These are phyloP conservation scores for Amaranthus palmeri DNA, from an alignment of 148 eudicot genomes.

Conservation along the genomic window DNA sequence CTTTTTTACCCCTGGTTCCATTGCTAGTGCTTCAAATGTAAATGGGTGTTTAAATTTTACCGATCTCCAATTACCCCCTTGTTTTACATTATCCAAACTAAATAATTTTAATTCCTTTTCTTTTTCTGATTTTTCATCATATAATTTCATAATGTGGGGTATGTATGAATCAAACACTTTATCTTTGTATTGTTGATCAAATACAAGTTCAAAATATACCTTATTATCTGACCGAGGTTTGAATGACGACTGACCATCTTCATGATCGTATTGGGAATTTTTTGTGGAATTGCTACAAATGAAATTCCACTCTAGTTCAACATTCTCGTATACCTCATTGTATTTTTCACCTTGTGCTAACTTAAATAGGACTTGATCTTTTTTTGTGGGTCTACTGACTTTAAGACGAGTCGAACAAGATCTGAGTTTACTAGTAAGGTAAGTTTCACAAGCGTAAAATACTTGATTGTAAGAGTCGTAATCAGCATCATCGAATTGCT, in stretches of 20 bases:
- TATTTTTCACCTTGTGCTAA: slow-evolving; percentile 27
- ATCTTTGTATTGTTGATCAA: slow-evolving; percentile 24
- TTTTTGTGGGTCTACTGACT: slow-evolving; percentile 17
- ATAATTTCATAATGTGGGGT: slow-evolving; percentile 20
- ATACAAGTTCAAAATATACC: slow-evolving; percentile 12
- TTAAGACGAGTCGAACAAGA: slow-evolving; percentile 20
- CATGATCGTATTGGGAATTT: background rate
- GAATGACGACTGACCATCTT: slow-evolving; percentile 1
- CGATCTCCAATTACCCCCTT: slow-evolving; percentile 20
- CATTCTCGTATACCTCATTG: slow-evolving; percentile 20
- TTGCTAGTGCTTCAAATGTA: slow-evolving; percentile 31
- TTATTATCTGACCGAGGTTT: slow-evolving; percentile 6
- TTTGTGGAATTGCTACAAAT: background rate
- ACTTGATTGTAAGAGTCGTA: slow-evolving; percentile 20
- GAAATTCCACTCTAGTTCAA: slow-evolving; percentile 21
- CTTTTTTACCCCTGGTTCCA: slow-evolving; percentile 28
- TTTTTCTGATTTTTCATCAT: slow-evolving; percentile 18
- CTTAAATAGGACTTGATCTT: slow-evolving; percentile 18
- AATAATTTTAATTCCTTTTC: slow-evolving; percentile 22
- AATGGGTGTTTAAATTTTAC: slow-evolving; percentile 34
- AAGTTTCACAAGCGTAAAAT: slow-evolving; percentile 25
- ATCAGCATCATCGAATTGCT: slow-evolving; percentile 24
- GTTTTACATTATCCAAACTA: slow-evolving; percentile 11
- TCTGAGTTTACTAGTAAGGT: slow-evolving; percentile 25
- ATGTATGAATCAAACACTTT: slow-evolving; percentile 25